Base-by-base conservation (phyloP, 768 basidiomycete species). In the Trametes villosa region DNA sequence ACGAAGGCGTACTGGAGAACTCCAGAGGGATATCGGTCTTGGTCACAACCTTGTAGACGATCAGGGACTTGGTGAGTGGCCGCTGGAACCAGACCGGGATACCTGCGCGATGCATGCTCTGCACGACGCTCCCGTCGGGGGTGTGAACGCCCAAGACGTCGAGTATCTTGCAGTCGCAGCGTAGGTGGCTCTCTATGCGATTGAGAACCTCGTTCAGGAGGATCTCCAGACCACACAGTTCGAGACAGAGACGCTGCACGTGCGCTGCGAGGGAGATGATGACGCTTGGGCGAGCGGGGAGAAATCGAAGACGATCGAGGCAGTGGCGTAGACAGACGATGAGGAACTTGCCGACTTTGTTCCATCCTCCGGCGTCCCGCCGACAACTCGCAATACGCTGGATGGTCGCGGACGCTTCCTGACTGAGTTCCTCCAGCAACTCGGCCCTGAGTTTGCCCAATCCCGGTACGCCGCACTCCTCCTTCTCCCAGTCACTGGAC, bases 231-330 rank as follows among this genome's bases (percentile, higher is more conserved):
- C 49, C 49, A 20, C 7, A 5, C 9, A 50, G 33, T 15, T 30
- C 26, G 13, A 50, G 20, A 22, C 5, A 6, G 4, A 50, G 49
- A 4, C 49, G 49, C n/a, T 50, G 49, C 4, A 50, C 30, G 33
- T 50, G 49, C 8, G 49, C 49, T 11, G 49, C 49, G 30, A 50
- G 49, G 20, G 49, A 31, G 49, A 50, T 30, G 29, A 33, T 15
- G 49, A 50, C 33, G 30, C 30, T 29, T 9, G 6, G 49, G 15
- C 4, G 13, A 4, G 49, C 49, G 31, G 49, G 49, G 4, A 50
- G 30, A 17, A 30, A 4, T 9, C 30, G 49, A 6, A 50, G n/a
- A 11, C 49, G 27, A 29, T 50, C 49, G 12, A 50, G 29, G 33
- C 5, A 5, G n/a, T 30, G 26, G 9, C 49, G 49, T 6, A 50